phyloP scores from a whole-genome alignment of 805 yeast species.

The Pichia manshurica region DNA sequence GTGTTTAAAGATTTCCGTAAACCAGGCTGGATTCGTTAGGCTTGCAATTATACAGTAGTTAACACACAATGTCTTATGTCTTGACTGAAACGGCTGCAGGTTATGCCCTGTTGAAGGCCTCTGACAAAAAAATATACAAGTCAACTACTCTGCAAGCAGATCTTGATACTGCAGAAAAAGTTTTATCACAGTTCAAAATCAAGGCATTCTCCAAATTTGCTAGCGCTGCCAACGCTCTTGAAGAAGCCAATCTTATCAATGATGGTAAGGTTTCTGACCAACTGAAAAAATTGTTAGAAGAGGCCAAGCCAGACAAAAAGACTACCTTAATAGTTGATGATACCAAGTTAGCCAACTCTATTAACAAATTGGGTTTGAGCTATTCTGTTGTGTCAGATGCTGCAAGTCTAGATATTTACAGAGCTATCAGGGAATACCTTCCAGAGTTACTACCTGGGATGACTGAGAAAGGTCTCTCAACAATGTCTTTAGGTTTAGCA shows the following conservation, averaged over 20 bases:
- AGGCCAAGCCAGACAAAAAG: conserved; percentile 73
- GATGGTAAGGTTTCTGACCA: conserved; percentile 92
- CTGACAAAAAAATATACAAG: conserved; percentile 95
- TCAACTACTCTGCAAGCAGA: conserved; percentile 68
- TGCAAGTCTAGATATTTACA: conserved; percentile 86
- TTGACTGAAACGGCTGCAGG: conserved; percentile 99
- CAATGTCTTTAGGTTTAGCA: conserved; percentile 97
- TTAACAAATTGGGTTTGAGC: conserved; percentile 87
- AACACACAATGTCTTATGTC: conserved; percentile 63
- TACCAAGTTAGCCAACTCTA: conserved; percentile 92
- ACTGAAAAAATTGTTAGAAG: conserved; percentile 70
- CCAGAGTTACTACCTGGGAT: conserved; percentile 94
- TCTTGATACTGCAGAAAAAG: conserved; percentile 76
- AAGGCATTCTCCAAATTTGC: conserved; percentile 93
- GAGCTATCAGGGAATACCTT: conserved; percentile 91
- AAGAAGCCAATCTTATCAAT: conserved; percentile 85
- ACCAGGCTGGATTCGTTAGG: too few species aligned
- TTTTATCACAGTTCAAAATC: conserved; percentile 83
- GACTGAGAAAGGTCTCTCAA: conserved; percentile 73
- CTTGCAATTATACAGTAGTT: neutral
- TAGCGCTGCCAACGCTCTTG: conserved; percentile 93
- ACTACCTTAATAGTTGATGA: conserved; percentile 87
- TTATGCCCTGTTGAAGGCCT: conserved; percentile 93
- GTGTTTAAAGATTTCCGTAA: too few species aligned
- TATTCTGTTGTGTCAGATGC: conserved; percentile 90